A percentile compares a stretch with the other conserved stretches of the same genome.
Evolutionary conservation across 2,329 filamentous ascomycete species (phyloP).

Genomic region (Trichoderma oligosporum): DNA sequence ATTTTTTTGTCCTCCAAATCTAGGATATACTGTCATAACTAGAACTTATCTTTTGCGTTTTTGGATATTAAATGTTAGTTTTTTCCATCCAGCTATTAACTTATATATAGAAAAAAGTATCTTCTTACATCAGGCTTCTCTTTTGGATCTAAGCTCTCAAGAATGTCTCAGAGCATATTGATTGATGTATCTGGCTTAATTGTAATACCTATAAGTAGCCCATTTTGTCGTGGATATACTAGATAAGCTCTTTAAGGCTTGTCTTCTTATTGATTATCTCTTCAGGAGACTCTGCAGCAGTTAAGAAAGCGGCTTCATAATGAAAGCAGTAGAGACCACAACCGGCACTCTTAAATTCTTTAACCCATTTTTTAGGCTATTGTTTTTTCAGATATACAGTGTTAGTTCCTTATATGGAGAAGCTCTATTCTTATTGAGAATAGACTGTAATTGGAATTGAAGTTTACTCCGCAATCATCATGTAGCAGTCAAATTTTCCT

Average conservation of each 20-base stretch:
- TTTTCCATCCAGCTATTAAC: background rate
- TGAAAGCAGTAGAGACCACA: constrained; percentile 99
- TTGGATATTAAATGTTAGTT: background rate
- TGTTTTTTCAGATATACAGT: background rate
- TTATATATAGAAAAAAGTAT: constrained; percentile 25
- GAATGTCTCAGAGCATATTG: constrained; percentile 84
- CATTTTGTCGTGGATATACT: constrained; percentile 84
- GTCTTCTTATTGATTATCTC: constrained; percentile 67
- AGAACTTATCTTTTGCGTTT: constrained; percentile 88
- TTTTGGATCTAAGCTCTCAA: constrained; percentile 66
- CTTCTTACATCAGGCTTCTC: constrained; percentile 81
- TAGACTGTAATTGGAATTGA: background rate
- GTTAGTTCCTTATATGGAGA: background rate
- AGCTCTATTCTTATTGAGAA: background rate
- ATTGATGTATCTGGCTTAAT: constrained; percentile 91
- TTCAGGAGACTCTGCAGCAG: constrained; percentile 76
- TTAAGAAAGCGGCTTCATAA: constrained; percentile 92
- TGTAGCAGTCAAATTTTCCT: constrained; percentile 98
- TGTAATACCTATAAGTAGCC: constrained; percentile 87
- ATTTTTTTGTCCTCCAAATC: constrained; percentile 98
- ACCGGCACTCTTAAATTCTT: constrained; percentile 87
- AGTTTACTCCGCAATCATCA: constrained; percentile 96
- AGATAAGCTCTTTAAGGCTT: constrained; percentile 77
- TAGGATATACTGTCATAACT: constrained; percentile 96
- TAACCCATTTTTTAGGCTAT: constrained; percentile 96